These are phyloP conservation scores for Amphibolis antarctica DNA, from an alignment of 106 monocot genomes.

Conservation along the genomic window DNA sequence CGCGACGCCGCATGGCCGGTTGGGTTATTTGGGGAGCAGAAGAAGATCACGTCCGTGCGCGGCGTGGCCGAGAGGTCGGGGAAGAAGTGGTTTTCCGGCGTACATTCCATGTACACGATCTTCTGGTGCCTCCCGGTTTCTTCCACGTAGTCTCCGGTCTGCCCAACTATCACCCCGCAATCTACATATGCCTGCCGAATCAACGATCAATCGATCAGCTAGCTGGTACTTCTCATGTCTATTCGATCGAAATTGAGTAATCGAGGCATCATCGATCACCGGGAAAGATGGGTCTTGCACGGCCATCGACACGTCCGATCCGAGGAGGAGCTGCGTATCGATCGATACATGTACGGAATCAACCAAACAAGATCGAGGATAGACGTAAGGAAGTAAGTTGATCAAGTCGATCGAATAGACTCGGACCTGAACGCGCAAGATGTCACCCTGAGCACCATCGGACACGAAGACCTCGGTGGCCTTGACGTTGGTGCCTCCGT, in stretches of 20 bases:
- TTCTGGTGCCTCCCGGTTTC: conserved; percentile 10
- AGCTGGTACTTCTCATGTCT: not conserved
- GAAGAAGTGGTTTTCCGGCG: conserved; percentile 50
- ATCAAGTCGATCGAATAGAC: not conserved
- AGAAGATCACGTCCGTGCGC: conserved; percentile 61
- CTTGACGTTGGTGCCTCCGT: conserved; percentile 40
- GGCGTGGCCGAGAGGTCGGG: conserved; percentile 20
- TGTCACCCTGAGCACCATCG: conserved; percentile 84
- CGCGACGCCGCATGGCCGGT: conserved; percentile 55
- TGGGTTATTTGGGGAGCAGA: conserved; percentile 77
- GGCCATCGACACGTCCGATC: conserved; percentile 59
- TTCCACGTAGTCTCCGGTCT: conserved; percentile 21
- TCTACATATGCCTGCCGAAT: conserved; percentile 48
- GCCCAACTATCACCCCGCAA: conserved; percentile 45
- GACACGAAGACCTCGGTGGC: conserved; percentile 64
- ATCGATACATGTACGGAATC: not conserved
- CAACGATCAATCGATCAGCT: not conserved
- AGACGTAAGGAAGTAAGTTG: too few species aligned
- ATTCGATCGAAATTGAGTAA: too few species aligned
- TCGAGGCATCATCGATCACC: too few species aligned
- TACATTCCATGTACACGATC: conserved; percentile 53
- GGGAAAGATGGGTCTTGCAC: conserved; percentile 94
- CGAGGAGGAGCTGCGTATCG: conserved; percentile 74
- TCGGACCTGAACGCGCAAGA: conserved; percentile 80
- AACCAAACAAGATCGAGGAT: not conserved